Conservation (phyloP, 225 moss, liverwort and hornwort species). For the Polytrichum commune region DNA sequence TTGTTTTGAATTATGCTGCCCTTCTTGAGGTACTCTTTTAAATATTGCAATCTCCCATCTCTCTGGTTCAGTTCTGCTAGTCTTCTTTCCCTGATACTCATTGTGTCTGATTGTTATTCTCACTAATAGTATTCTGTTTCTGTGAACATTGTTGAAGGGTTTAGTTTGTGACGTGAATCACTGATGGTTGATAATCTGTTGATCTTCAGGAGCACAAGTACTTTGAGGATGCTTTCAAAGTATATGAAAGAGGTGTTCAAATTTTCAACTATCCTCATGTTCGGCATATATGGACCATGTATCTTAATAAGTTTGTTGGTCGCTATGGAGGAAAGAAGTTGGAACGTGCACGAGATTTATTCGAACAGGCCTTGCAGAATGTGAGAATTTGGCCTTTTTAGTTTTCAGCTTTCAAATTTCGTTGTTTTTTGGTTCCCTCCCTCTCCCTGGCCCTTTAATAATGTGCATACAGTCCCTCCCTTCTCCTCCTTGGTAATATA, state of each 20-base stretch:
- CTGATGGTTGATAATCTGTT: neutral
- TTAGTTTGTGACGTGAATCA: neutral
- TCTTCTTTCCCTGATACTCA: too few relatives aligned
- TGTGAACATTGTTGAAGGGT: too few relatives aligned
- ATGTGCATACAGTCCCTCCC: too few relatives aligned
- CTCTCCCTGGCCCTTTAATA: neutral
- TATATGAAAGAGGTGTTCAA: slow-evolving; percentile 97
- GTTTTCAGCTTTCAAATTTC: too few relatives aligned
- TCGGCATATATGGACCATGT: slow-evolving; percentile 94
- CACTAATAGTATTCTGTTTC: too few relatives aligned
- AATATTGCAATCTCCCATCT: too few relatives aligned
- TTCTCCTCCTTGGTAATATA: too few relatives aligned
- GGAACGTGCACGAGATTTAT: slow-evolving; percentile 93
- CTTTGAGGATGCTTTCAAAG: slow-evolving; percentile 94
- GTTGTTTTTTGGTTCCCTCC: neutral
- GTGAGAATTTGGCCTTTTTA: slow-evolving; percentile 22
- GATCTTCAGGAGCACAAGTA: slow-evolving; percentile 76
- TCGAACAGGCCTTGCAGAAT: slow-evolving; percentile 95
- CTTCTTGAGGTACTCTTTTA: slow-evolving; percentile 69
- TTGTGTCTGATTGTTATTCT: too few relatives aligned
- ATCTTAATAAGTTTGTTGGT: slow-evolving; percentile 78
- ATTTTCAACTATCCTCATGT: slow-evolving; percentile 97
- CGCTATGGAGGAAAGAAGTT: slow-evolving; percentile 93
- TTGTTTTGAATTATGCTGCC: slow-evolving; percentile 85
- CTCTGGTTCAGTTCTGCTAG: too few relatives aligned